Evolutionary conservation across 345 rosid genomes (phyloP), one percentile per base, ranked within the genome.

Genomic region (Odontarrhena argentea): DNA sequence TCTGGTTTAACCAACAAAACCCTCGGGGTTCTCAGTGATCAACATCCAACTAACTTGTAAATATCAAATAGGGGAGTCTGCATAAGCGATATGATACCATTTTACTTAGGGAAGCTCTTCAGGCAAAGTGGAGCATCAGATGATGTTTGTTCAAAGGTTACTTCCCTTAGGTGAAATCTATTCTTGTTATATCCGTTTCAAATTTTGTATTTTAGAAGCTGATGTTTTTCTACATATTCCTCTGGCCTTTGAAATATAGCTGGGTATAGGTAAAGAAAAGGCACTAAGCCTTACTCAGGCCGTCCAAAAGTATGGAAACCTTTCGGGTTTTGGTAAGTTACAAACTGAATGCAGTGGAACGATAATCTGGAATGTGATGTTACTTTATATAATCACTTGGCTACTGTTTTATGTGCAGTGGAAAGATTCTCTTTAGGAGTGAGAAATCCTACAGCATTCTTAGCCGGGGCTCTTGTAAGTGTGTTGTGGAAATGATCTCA

Each of bases 51-150:
- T 68, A 50, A 67, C 60, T 55, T 69, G 43, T 54, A 48, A 24
- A 28, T 58, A 42, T 47, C 51, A 58, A 73, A 85, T 79, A 87
- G 94, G 87, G 98, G 97, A 56, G 96, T 92, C 61, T 92, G 96
- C 68, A 74, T 92, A 70, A 92, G 96, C 57, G 96, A 92, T 67
- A 86, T 92, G 98, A 71, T 88, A 79, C 98, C 96, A n/a, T 92
- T 88, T 77, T 88, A 92, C 77, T 68, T 92, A 0, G 98, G 96
- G 67, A 88, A 79, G 82, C 81, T 85, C 77, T 91, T 85, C 34
- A 77, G 81, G 55, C 79, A 82, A 71, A 84, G 83, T 47, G 87
- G 98, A 56, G 94, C 80, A 50, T 80, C 92, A 3, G 81, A 80
- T 69, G 94, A 92, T 82, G 77, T 92, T 67, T 82, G 83, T 76